These are phyloP conservation scores for Hypsizygus marmoreus DNA, from an alignment of 768 basidiomycete genomes.

Conservation along the genomic window DNA sequence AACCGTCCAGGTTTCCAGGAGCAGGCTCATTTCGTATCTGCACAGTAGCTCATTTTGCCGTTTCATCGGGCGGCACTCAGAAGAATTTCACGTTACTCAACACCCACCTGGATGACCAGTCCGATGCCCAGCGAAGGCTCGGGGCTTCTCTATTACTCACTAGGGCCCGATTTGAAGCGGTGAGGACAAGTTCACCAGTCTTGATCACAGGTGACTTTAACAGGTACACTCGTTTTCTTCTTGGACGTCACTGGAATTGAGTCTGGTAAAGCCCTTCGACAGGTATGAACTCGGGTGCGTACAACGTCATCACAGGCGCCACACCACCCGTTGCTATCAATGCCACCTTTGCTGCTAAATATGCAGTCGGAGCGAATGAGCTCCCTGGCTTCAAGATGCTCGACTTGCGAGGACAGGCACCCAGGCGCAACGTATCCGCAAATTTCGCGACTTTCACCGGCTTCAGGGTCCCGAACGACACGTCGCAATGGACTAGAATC, in stretches of 20 bases:
- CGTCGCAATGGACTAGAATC: constrained; percentile 40
- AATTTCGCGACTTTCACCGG: constrained; percentile 56
- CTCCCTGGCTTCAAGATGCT: constrained; percentile 41
- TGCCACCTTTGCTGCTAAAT: constrained; percentile 43
- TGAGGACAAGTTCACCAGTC: constrained; percentile 39
- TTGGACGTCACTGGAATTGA: too few species aligned
- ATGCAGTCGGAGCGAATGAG: constrained; percentile 31
- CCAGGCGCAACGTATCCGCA: constrained; percentile 41
- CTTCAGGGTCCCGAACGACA: constrained; percentile 43
- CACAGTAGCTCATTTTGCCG: constrained; percentile 43
- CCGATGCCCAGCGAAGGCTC: constrained; percentile 50
- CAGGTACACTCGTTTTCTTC: constrained; percentile 22
- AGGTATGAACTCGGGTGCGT: constrained; percentile 50
- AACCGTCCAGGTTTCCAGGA: constrained; percentile 50
- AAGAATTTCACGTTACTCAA: constrained; percentile 46
- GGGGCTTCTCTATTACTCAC: constrained; percentile 53
- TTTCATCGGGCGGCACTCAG: constrained; percentile 11
- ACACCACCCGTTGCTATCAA: constrained; percentile 41
- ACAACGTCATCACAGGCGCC: constrained; percentile 49
- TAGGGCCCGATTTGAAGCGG: constrained; percentile 51
- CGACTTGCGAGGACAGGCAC: constrained; percentile 45
- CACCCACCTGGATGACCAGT: constrained; percentile 56
- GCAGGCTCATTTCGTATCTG: constrained; percentile 53
- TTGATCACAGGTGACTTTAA: constrained; percentile 60
- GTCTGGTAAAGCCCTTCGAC: constrained; percentile 46